These are phyloP conservation scores for Salix suchowensis DNA, from an alignment of 345 rosid genomes.

Conservation along the genomic window DNA sequence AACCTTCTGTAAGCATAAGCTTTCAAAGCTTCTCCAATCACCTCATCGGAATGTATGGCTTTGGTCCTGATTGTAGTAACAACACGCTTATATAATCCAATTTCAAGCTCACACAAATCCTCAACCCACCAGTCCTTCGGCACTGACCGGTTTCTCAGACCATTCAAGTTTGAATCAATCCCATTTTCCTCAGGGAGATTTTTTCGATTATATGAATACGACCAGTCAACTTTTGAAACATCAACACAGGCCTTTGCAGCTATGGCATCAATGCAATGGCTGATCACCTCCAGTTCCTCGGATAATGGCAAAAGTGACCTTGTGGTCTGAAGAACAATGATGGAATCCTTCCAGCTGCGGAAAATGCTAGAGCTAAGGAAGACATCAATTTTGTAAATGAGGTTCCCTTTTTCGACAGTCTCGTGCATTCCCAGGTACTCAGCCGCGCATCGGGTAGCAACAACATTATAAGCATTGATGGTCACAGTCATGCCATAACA, in stretches of 20 bases:
- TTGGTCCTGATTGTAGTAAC: conserved; percentile 43
- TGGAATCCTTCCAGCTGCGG: conserved; percentile 88
- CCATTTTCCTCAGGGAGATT: conserved; percentile 61
- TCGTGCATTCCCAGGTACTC: conserved; percentile 84
- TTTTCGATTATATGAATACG: conserved; percentile 67
- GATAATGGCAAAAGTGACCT: conserved; percentile 49
- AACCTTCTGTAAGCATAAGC: conserved; percentile 74
- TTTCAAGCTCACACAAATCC: conserved; percentile 76
- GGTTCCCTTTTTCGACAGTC: conserved; percentile 69
- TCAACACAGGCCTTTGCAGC: conserved; percentile 60
- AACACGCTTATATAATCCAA: conserved; percentile 59
- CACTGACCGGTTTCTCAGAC: conserved; percentile 44
- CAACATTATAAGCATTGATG: conserved; percentile 70
- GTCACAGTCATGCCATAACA: conserved; percentile 83
- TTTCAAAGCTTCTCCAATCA: conserved; percentile 82
- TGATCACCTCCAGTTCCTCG: conserved; percentile 58
- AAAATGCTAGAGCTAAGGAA: conserved; percentile 71
- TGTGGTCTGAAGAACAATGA: conserved; percentile 67
- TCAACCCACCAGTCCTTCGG: conserved; percentile 94
- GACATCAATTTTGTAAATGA: conserved; percentile 73
- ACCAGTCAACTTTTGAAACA: conserved; percentile 74
- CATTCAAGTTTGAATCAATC: conserved; percentile 28
- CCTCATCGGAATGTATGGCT: conserved; percentile 44
- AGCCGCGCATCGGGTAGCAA: conserved; percentile 69
- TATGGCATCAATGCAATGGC: conserved; percentile 62